Evolutionary conservation across 2,329 filamentous ascomycete species (phyloP).

Genomic region (Paecilomyces formosus): DNA sequence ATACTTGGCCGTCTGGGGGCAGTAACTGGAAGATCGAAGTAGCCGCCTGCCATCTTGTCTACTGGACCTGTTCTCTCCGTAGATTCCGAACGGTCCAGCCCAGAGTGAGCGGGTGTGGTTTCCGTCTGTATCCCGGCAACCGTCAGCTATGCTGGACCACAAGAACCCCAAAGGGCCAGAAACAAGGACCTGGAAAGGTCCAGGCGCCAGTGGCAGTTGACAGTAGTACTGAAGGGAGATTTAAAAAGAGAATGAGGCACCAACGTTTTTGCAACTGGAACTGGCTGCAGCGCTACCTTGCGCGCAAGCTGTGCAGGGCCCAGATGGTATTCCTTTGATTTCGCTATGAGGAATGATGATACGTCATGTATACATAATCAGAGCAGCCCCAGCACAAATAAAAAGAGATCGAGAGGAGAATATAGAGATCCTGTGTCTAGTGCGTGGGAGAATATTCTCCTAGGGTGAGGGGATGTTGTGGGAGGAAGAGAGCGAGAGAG

Average conservation of each 20-base stretch:
- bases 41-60: conserved; percentile 3
- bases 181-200: neutral
- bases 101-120: neutral
- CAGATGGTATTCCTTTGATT: conserved; percentile 9
- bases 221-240: neutral
- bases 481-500: neutral
- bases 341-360: conserved; percentile 19
- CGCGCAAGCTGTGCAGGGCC: conserved; percentile 1
- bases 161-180: neutral
- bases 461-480: neutral
- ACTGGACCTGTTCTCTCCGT: neutral
- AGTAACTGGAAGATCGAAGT: conserved; percentile 4
- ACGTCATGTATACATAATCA: conserved; percentile 19
- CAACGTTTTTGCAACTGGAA: conserved; percentile 2
- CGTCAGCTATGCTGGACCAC: conserved; percentile 11
- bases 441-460: neutral
- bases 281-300: conserved; percentile 5
- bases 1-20: conserved; percentile 1
- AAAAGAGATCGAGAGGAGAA: neutral
- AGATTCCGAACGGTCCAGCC: neutral
- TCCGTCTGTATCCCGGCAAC: conserved; percentile 8
- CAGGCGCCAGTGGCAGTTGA: neutral
- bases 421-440: neutral
- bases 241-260: neutral
- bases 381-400: conserved; percentile 5